Percentiles rank a stretch among this genome's conserved stretches.
phyloP scores from a whole-genome alignment of 1,139 yeast species.

The Suhomyces maxii region DNA sequence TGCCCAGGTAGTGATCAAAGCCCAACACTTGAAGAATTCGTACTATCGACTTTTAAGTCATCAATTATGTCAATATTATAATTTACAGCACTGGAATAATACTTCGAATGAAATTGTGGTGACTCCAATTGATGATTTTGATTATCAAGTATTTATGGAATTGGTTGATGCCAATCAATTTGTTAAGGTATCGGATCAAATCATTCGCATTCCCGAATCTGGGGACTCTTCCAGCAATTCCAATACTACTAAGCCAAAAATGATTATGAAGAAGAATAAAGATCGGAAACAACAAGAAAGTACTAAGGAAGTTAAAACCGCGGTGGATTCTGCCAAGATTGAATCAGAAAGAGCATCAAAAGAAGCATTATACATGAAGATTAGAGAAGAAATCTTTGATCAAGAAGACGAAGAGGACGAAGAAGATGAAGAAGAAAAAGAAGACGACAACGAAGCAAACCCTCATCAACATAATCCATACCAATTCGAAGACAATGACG shows the following conservation, averaged over 20 bases:
- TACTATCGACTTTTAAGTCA: slow-evolving; percentile 66
- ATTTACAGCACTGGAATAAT: slow-evolving; percentile 37
- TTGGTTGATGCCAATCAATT: slow-evolving; percentile 5
- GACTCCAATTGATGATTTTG: slow-evolving; percentile 18
- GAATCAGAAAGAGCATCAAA: slow-evolving; percentile 30
- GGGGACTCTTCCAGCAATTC: neutral
- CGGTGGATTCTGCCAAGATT: slow-evolving; percentile 13
- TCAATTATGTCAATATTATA: slow-evolving; percentile 67
- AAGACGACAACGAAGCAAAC: slow-evolving; percentile 2
- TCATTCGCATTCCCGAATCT: neutral
- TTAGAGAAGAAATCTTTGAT: slow-evolving; percentile 47
- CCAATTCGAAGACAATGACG: neutral
- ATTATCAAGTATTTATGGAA: slow-evolving; percentile 18
- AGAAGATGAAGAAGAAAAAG: slow-evolving; percentile 23
- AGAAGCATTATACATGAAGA: slow-evolving; percentile 44
- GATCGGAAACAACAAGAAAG: neutral
- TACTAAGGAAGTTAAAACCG: neutral
- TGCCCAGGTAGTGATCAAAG: slow-evolving; percentile 20
- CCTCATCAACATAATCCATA: neutral
- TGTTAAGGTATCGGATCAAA: slow-evolving; percentile 1
- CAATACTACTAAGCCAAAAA: slow-evolving; percentile 16
- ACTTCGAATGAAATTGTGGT: slow-evolving; percentile 30
- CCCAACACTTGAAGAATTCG: slow-evolving; percentile 55
- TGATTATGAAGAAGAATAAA: slow-evolving; percentile 19
- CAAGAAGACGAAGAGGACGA: slow-evolving; percentile 25